Conservation (phyloP, 192 early-diverging fungal species). For the Entomortierella parvispora region DNA sequence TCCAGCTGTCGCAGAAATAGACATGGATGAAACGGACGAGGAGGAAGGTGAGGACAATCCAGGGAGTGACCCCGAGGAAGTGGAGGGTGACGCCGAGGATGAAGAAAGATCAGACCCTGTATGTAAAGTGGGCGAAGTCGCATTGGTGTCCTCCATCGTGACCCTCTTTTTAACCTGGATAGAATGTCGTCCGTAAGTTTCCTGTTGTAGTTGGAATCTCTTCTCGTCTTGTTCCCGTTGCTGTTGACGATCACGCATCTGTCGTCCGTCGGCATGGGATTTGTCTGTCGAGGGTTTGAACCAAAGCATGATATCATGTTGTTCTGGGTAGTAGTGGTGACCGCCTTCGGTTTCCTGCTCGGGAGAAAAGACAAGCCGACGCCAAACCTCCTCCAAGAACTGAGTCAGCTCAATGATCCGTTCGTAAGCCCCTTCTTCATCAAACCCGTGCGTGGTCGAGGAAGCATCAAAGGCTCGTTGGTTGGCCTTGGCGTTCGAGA, state of each 20-base stretch:
- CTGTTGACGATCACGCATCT: constrained; percentile 28
- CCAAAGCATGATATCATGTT: constrained; percentile 40
- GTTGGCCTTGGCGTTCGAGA: constrained; percentile 44
- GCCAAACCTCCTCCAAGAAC: constrained; percentile 44
- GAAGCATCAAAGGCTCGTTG: constrained; percentile 53
- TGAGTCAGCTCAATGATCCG: constrained; percentile 37
- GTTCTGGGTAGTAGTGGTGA: constrained; percentile 6
- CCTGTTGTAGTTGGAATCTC: not conserved
- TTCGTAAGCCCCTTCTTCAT: constrained; percentile 46
- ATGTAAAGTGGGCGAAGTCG: not conserved
- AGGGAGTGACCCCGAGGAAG: not conserved
- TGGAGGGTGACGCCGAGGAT: not conserved
- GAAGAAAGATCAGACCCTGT: not conserved
- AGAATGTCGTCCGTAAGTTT: not conserved
- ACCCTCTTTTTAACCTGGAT: not conserved
- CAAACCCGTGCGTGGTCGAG: constrained; percentile 41
- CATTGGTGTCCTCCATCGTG: not conserved
- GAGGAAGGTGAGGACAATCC: constrained; percentile 1
- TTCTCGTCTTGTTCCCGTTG: constrained; percentile 1
- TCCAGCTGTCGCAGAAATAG: not conserved
- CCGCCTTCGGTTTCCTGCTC: too few relatives aligned
- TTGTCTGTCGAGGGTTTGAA: constrained; percentile 26
- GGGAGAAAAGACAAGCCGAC: constrained; percentile 24
- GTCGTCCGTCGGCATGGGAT: constrained; percentile 36
- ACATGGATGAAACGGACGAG: not conserved